These are phyloP conservation scores for Melastoma malabathricum DNA, from an alignment of 345 rosid species.

Conservation along the genomic window DNA sequence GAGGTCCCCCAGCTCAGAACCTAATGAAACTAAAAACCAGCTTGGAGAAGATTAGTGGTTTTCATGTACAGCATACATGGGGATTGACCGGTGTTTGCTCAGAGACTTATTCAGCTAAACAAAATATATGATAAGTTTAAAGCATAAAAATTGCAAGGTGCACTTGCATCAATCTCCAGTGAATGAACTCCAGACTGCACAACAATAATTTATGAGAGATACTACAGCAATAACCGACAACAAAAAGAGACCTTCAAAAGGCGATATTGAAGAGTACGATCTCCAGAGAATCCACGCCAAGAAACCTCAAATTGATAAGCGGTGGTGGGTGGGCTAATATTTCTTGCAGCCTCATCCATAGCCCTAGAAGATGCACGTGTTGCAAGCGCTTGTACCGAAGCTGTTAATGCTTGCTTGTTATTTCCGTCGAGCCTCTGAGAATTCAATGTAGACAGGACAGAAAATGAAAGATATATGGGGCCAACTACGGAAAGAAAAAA, in stretches of 20 bases:
- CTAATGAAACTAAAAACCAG: too few relatives aligned
- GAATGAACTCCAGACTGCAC: neutral
- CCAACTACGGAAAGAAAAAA: neutral
- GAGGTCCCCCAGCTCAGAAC: too few relatives aligned
- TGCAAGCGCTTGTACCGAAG: conserved; percentile 77
- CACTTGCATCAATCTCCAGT: neutral
- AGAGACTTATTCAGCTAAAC: too few relatives aligned
- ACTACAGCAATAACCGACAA: neutral
- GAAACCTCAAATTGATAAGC: conserved; percentile 79
- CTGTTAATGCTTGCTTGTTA: conserved; percentile 30
- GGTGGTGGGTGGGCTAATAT: conserved; percentile 52
- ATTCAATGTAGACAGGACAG: neutral
- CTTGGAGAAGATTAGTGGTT: too few relatives aligned
- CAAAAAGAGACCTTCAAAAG: conserved; percentile 51
- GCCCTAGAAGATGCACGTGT: conserved; percentile 70
- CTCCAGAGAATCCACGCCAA: conserved; percentile 69
- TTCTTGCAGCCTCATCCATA: conserved; percentile 57
- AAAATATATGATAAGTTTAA: too few relatives aligned
- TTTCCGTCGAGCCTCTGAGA: conserved; percentile 25
- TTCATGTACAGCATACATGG: too few relatives aligned
- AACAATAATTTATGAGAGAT: conserved; percentile 2
- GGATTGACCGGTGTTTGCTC: too few relatives aligned
- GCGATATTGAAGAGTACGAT: conserved; percentile 37
- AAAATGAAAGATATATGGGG: neutral
- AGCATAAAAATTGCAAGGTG: too few relatives aligned